These are phyloP conservation scores for Pythium sp. DNA, from an alignment of 352 stramenopile species.

Conservation along the genomic window DNA sequence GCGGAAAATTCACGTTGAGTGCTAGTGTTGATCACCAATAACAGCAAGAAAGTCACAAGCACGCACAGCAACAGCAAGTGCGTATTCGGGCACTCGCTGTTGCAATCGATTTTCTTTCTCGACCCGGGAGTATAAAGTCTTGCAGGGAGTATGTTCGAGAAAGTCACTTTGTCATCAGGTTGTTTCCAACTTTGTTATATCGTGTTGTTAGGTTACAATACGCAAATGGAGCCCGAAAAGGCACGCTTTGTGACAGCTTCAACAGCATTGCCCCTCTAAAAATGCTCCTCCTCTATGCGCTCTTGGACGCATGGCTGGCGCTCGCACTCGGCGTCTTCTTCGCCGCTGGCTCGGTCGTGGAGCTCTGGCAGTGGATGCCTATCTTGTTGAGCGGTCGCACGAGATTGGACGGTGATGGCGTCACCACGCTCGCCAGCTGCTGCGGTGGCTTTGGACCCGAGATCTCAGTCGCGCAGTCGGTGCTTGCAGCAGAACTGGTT, in stretches of 20 bases:
- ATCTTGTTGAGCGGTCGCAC: slow-evolving; percentile 62
- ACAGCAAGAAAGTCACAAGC: no score
- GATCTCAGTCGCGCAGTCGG: background rate
- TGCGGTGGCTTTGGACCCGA: background rate
- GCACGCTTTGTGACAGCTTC: background rate
- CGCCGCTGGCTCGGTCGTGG: background rate
- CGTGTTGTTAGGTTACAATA: slow-evolving; percentile 7
- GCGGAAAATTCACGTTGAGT: no score
- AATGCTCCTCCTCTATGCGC: slow-evolving; percentile 6
- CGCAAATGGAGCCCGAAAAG: slow-evolving; percentile 2
- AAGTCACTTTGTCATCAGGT: background rate
- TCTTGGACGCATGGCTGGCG: slow-evolving; percentile 7
- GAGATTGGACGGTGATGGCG: slow-evolving; percentile 40
- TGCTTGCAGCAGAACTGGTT: background rate
- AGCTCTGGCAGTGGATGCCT: slow-evolving; percentile 29
- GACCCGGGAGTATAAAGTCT: background rate
- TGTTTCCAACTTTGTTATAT: background rate
- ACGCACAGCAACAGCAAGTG: no score
- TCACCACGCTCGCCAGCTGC: slow-evolving; percentile 24
- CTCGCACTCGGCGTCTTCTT: background rate
- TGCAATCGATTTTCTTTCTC: no score
- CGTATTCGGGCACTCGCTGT: no score
- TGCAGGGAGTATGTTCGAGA: background rate
- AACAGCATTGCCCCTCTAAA: background rate
- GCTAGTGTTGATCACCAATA: no score